Percentiles rank a stretch among this genome's conserved stretches.
phyloP scores from a whole-genome alignment of 2,329 filamentous ascomycete species.

The Teratosphaeria nubilosa region DNA sequence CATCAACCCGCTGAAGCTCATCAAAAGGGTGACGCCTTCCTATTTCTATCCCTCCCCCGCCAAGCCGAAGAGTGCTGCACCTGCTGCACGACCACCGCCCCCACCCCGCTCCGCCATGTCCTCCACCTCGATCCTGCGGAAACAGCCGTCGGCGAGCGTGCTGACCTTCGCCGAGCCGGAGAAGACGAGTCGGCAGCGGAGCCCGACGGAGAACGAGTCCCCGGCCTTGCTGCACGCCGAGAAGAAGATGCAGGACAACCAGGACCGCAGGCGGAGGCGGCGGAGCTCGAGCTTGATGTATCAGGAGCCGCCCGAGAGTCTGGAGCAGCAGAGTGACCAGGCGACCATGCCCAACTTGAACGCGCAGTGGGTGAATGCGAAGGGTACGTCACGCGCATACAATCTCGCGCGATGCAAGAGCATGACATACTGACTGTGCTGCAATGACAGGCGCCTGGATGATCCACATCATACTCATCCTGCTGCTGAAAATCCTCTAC shows the following conservation, averaged over 20 bases:
- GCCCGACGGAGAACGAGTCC: slow-evolving; percentile 4
- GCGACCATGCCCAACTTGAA: slow-evolving; percentile 90
- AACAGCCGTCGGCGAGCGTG: slow-evolving; percentile 50
- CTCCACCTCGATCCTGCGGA: slow-evolving; percentile 71
- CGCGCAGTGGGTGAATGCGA: slow-evolving; percentile 97
- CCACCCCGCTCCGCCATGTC: slow-evolving; percentile 75
- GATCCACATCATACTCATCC: slow-evolving; percentile 89
- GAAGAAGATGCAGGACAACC: slow-evolving; percentile 44
- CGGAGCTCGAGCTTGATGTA: slow-evolving; percentile 98
- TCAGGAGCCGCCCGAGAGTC: slow-evolving; percentile 88
- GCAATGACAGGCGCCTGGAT: slow-evolving; percentile 76
- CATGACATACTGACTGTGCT: slow-evolving; percentile 8
- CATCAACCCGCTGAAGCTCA: slow-evolving; percentile 14
- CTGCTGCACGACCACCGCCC: background rate
- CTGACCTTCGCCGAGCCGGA: slow-evolving; percentile 80
- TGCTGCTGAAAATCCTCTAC: slow-evolving; percentile 88
- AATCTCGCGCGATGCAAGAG: background rate
- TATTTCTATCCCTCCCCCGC: slow-evolving; percentile 17
- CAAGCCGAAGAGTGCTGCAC: background rate
- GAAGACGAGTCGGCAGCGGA: slow-evolving; percentile 33
- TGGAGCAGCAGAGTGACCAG: slow-evolving; percentile 97
- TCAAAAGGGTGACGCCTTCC: slow-evolving; percentile 11
- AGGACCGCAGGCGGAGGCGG: slow-evolving; percentile 53
- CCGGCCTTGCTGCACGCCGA: slow-evolving; percentile 24
- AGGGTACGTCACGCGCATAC: slow-evolving; percentile 52